Evolutionary conservation across 441 rosid species (phyloP), one percentile per base, ranked within the genome.

Genomic region (Kokia cookei): DNA sequence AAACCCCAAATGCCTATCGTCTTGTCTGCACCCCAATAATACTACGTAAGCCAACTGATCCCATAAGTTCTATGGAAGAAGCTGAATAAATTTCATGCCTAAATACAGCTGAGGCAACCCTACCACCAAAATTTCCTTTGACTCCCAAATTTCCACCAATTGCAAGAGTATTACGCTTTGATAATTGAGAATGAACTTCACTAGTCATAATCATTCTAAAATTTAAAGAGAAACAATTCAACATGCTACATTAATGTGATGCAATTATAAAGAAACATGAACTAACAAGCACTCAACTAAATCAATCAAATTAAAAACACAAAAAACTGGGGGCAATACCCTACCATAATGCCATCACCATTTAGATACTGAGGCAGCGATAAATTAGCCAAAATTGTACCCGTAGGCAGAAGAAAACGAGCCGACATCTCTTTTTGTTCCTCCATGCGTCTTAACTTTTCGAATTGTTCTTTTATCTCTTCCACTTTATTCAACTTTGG

Each of bases 171-270:
- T 87, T 87, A 42, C 81, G 72, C 80, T 96, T 89, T 14, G 99
- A 96, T 75, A 96, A 69, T 71, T 86, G 94, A 43, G 97, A 87
- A 75, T 92, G 92, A 76, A 93, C 85, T 84, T 93, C 81, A 80
- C 93, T 92, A 79, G 87, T 66, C 97, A 93, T 93, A 75, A 87
- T 92, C 98, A 93, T 92, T 78, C 98, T 95, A 88, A 73, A 62
- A 83, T 3, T 47, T 60, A 42, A 76, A 6, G 35, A 53, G 61
- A 64, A 47, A 37, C 62, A 54, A 68, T 48, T 29, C 19, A 48
- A 78, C 4, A 27, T 22, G 8, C 4, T 45, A 67, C 2, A 60
- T 7, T 47, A 73, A 48, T 45, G 29, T 12, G 14, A 50, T 47
- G 55, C 26, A 50, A 59, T 29, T 14, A 11, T 79, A n/a, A 63